Percentiles rank a stretch among this genome's conserved stretches.
These are phyloP conservation scores for Kitagawia praeruptora DNA, from an alignment of 129 eudicot genomes.

Conservation along the genomic window DNA sequence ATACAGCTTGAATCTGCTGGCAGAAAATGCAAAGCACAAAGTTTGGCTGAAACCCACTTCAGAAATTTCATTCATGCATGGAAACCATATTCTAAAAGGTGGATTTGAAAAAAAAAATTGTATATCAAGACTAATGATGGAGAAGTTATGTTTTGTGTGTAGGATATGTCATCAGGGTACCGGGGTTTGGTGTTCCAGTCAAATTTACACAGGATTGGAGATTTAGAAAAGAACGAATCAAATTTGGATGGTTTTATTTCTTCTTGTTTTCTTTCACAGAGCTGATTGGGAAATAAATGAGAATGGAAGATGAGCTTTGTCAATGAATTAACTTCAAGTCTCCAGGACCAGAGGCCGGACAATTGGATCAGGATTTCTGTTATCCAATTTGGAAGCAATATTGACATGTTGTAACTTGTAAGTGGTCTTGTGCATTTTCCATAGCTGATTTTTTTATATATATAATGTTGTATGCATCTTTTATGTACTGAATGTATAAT, in stretches of 20 bases:
- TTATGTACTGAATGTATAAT: neutral
- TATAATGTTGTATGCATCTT: neutral
- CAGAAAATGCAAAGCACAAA: slow-evolving; percentile 73
- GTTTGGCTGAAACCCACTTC: slow-evolving; percentile 92
- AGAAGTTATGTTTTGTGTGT: slow-evolving; percentile 71
- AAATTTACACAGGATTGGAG: slow-evolving; percentile 63
- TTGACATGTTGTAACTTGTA: neutral
- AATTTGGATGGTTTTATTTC: slow-evolving; percentile 68
- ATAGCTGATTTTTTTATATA: neutral
- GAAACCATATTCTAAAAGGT: slow-evolving; percentile 79
- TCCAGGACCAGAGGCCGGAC: neutral
- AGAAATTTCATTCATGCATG: slow-evolving; percentile 77
- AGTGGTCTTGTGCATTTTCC: neutral
- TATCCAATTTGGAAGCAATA: neutral
- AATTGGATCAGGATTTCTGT: neutral
- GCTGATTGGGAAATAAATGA: slow-evolving; percentile 86
- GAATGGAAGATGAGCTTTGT: slow-evolving; percentile 87
- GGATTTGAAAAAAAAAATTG: slow-evolving; percentile 80
- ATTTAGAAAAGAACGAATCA: slow-evolving; percentile 62
- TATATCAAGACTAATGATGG: slow-evolving; percentile 56
- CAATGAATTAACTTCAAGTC: neutral
- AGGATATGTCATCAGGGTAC: slow-evolving; percentile 77
- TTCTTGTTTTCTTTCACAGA: slow-evolving; percentile 13
- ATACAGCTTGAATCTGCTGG: slow-evolving; percentile 50
- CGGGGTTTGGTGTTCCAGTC: slow-evolving; percentile 57